Base-by-base conservation (phyloP, 2,329 filamentous ascomycete species). In the Phoma sp. region DNA sequence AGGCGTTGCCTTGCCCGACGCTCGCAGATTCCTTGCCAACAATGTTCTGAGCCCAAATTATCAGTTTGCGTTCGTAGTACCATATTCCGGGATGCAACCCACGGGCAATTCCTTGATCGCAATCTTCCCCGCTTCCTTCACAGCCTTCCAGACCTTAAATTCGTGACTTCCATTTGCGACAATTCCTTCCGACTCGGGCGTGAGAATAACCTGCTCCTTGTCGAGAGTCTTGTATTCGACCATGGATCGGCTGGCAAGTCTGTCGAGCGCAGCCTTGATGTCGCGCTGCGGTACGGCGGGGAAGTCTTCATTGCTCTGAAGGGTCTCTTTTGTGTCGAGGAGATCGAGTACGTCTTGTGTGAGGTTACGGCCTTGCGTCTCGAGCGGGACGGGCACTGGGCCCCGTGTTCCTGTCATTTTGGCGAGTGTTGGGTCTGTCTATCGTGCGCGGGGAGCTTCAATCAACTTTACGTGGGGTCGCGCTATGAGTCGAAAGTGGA, bases 1-100 rank as follows among this genome's bases (percentile, higher is more conserved):
- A 96, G 30, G 93, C 93, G 79, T 95, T 96, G 67, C 92, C 92
- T 74, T 95, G 89, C n/a, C 95, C 95, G 57, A 97, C 81, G 78
- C 91, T 93, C 44, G 88, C 88, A 42, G 80, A 86, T 75, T 90
- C 90, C 75, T 89, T 86, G 51, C 89, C 89, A 61, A 93, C 86
- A 79, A 80, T 71, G 79, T 80, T 67, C 70, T 74, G 47, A 55
- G 18, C 30, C 41, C 39, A 44, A 44, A 46, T 40, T 58, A 61
- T 73, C 51, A 75, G 67, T 52, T 42, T 23, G 40, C 43, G 7
- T 18, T 5, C 4, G 10, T 35, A 3, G n/a, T 7, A 32, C 11
- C 36, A 13, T n/a, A 2, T 3, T 23, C 8, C 13, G 8, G 38
- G 4, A 11, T 22, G 52, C 37, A 50, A 68, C 73, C 30, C 73